Percentiles rank a stretch among this genome's conserved stretches.
Conservation (phyloP, 352 stramenopile species). For the Pythium volutum region DNA sequence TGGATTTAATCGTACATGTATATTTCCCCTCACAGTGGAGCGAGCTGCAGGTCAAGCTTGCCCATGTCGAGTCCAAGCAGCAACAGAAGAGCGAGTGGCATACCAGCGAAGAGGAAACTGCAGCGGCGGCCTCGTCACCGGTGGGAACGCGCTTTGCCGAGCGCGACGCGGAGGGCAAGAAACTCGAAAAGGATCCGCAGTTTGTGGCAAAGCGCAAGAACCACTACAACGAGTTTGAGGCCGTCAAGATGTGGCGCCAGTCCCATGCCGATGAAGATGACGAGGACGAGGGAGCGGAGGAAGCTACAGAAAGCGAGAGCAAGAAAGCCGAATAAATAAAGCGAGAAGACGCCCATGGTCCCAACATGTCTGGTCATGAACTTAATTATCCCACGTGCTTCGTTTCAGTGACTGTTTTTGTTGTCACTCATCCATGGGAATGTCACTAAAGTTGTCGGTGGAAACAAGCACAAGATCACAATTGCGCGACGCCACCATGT, state of each 20-base stretch:
- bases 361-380: not conserved
- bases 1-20: not conserved
- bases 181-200: constrained; percentile 58
- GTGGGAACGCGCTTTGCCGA: constrained; percentile 28
- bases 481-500: constrained; percentile 34
- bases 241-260: constrained; percentile 66
- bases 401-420: not conserved
- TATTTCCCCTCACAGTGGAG: constrained; percentile 39
- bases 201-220: constrained; percentile 74
- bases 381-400: not conserved
- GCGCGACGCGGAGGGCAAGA: constrained; percentile 57
- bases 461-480: not conserved
- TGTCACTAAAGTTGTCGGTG: not conserved
- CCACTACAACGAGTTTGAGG: constrained; percentile 85
- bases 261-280: constrained; percentile 46
- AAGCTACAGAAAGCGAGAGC: not conserved
- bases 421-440: not conserved
- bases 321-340: not conserved
- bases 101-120: constrained; percentile 43
- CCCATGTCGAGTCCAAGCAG: constrained; percentile 30
- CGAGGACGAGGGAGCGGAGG: constrained; percentile 40
- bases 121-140: constrained; percentile 1
- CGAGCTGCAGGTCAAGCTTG: constrained; percentile 67
- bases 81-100: constrained; percentile 58
- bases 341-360: no score